phyloP scores from a whole-genome alignment of 2,329 filamentous ascomycete species.

The Pestalotiopsis sp. region DNA sequence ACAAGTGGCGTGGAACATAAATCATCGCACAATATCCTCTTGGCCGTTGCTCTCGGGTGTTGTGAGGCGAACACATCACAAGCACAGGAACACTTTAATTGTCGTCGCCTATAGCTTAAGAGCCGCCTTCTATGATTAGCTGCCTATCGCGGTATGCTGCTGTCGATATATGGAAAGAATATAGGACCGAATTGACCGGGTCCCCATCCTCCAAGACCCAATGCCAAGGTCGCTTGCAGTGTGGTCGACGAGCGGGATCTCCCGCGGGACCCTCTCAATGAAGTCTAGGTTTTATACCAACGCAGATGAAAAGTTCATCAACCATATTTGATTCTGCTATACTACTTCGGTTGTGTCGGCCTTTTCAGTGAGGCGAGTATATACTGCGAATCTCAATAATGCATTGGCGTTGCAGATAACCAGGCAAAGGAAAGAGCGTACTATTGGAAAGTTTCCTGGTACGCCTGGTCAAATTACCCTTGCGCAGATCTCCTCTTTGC shows the following conservation, averaged over 20 bases:
- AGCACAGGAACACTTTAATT: conserved; percentile 26
- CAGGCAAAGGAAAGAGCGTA: background rate
- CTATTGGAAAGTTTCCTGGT: background rate
- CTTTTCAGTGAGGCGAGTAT: background rate
- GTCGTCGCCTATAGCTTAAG: conserved; percentile 33
- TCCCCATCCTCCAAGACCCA: too few relatives aligned
- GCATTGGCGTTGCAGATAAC: background rate
- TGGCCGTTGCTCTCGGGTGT: background rate
- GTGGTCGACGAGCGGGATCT: background rate
- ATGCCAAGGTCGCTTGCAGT: background rate
- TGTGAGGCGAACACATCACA: conserved; percentile 44
- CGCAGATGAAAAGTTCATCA: background rate
- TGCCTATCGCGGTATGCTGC: conserved; percentile 29
- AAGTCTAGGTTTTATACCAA: background rate
- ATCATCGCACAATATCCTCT: too few relatives aligned
- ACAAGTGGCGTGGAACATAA: too few relatives aligned
- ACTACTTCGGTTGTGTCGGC: background rate
- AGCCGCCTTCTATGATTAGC: conserved; percentile 27
- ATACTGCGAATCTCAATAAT: background rate
- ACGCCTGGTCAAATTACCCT: background rate
- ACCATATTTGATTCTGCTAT: conserved; percentile 35
- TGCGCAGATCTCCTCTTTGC: background rate
- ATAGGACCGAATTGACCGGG: conserved; percentile 15
- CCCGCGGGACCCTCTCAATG: background rate
- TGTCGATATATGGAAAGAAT: conserved; percentile 28